Conservation (phyloP, 2,329 filamentous ascomycete genomes). For the Fusarium sulawesiense region DNA sequence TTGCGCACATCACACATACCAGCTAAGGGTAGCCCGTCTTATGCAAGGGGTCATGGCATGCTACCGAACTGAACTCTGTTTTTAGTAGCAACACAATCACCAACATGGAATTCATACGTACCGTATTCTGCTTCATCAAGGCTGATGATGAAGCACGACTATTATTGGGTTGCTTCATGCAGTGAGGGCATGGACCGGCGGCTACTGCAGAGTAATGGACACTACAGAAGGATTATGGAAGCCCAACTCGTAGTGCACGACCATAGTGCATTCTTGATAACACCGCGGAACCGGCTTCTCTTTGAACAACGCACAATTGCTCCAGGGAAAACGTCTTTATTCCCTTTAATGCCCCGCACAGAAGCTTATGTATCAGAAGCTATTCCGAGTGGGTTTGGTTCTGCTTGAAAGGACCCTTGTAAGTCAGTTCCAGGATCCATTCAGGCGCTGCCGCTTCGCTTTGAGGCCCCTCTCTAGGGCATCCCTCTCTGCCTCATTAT, state of each 20-base stretch:
- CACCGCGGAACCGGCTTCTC: background rate
- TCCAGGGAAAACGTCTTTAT: constrained; percentile 1
- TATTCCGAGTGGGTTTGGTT: constrained; percentile 10
- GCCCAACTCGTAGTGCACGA: background rate
- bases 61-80: constrained; percentile 17
- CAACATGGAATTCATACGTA: constrained; percentile 4
- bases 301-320: constrained; percentile 16
- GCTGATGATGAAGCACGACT: constrained; percentile 8
- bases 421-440: constrained; percentile 15
- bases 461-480: constrained; percentile 28
- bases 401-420: constrained; percentile 19
- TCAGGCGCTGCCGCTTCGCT: constrained; percentile 17
- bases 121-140: background rate
- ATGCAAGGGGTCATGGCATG: constrained; percentile 34
- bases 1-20: constrained; percentile 27
- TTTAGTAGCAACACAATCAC: constrained; percentile 11
- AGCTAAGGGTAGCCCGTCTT: constrained; percentile 24
- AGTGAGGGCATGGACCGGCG: constrained; percentile 7
- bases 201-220: constrained; percentile 1
- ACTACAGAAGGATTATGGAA: background rate
- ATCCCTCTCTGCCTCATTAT: constrained; percentile 4
- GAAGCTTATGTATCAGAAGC: constrained; percentile 18
- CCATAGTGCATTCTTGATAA: background rate
- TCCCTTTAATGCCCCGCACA: constrained; percentile 18
- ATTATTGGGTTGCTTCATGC: constrained; percentile 27